Evolutionary conservation across 2,329 filamentous ascomycete genomes (phyloP).

Genomic region (Ceratocystis alfenasii): DNA sequence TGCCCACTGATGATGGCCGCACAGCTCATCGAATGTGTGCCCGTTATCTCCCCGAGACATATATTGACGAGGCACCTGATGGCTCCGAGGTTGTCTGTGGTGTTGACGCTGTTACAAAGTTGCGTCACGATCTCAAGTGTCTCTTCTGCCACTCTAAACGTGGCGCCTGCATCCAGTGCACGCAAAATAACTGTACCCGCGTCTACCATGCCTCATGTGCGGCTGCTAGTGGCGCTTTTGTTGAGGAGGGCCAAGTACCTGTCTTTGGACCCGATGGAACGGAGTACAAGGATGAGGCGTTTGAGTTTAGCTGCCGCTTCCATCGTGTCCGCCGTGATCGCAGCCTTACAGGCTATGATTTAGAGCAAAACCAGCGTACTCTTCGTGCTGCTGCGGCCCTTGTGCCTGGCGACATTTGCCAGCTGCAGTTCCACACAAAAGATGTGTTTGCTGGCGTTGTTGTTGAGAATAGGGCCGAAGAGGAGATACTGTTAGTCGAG

Average conservation of each 20-base stretch:
- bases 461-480: slow-evolving; percentile 65
- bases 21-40: slow-evolving; percentile 83
- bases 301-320: slow-evolving; percentile 89
- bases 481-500: slow-evolving; percentile 67
- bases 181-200: slow-evolving; percentile 81
- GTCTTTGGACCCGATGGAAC: slow-evolving; percentile 82
- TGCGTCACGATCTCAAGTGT: slow-evolving; percentile 82
- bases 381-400: slow-evolving; percentile 56
- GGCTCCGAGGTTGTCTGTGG: slow-evolving; percentile 66
- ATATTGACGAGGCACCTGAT: slow-evolving; percentile 55
- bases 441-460: slow-evolving; percentile 88
- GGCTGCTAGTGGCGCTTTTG: slow-evolving; percentile 77
- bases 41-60: slow-evolving; percentile 83
- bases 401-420: slow-evolving; percentile 63
- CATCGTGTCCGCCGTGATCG: slow-evolving; percentile 80
- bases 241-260: slow-evolving; percentile 75
- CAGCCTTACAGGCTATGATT: slow-evolving; percentile 53
- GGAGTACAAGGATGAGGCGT: slow-evolving; percentile 83
- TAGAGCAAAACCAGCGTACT: slow-evolving; percentile 61
- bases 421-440: slow-evolving; percentile 70
- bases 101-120: slow-evolving; percentile 69
- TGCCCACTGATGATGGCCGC: slow-evolving; percentile 77
- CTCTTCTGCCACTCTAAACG: slow-evolving; percentile 88
- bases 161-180: slow-evolving; percentile 95
- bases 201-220: slow-evolving; percentile 95